Base-by-base conservation (phyloP, 1,139 yeast species). In the Magnusiomyces paraingens region DNA sequence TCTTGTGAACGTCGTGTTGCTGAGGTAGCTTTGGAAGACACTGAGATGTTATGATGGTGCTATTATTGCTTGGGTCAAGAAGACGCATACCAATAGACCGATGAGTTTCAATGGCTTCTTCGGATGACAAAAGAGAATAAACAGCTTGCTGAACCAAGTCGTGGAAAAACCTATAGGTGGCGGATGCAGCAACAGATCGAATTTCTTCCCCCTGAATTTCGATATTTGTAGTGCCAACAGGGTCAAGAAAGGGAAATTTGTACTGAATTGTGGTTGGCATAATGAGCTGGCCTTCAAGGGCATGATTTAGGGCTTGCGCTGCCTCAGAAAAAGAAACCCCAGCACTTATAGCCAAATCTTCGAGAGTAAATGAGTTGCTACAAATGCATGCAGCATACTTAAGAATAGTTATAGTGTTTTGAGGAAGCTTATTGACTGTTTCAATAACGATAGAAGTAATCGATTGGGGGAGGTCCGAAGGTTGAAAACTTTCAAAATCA, bases 161-260 rank as follows among this genome's bases (percentile, higher is more conserved):
- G 61, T 73, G 82, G 53, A 61, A 64, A 43, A 57, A 64, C 60
- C 66, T 52, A 49, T 63, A 66, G 66, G 78, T 52, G 55, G 70
- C 64, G 60, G 78, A 52, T 59, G 69, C 66, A 0, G 80, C 71
- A 43, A 79, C 66, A 20, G 70, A 70, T 60, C 73, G 66, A 8
- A 76, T 64, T 47, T 70, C 70, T 1, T 68, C 62, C 18, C 73
- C 73, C 3, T 69, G 62, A n/a, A 79, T 55, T 2, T 71, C 71
- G 51, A 62, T 59, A 29, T 78, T 73, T 0, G 78, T 74, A 41
- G 71, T 68, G 0, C 67, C 68, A 2, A 65, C 63, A 40, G 70
- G 64, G 20, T 73, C 66, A 40, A 75, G 75, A 57, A 78, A 76
- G 3, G 83, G 82, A 36, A 78, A 67, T 58, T 79, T 79, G 62